Percentiles rank a stretch among this genome's conserved stretches.
phyloP scores from a whole-genome alignment of 306 rosid species.

The Sphenostylis stenocarpa region DNA sequence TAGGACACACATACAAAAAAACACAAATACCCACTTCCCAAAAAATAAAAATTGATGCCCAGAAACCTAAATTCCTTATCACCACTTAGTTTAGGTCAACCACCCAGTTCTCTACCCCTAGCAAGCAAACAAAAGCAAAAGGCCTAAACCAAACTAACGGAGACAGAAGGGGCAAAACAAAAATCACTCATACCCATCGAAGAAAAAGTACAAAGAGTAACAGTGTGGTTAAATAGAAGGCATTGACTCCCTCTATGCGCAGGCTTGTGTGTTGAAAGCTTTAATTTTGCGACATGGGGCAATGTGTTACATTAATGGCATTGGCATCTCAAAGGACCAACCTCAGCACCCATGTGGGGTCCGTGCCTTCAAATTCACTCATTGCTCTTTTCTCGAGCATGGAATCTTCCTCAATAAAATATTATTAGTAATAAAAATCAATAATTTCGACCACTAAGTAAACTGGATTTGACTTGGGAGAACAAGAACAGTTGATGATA shows the following conservation, averaged over 20 bases:
- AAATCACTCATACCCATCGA: conserved; percentile 48
- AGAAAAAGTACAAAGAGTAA: conserved; percentile 31
- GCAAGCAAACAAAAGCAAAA: conserved; percentile 15
- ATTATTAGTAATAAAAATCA: neutral
- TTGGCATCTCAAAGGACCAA: conserved; percentile 40
- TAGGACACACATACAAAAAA: neutral
- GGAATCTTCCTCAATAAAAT: conserved; percentile 36
- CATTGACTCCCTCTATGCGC: conserved; percentile 38
- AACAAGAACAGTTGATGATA: neutral
- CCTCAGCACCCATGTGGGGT: conserved; percentile 54
- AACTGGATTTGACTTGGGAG: conserved; percentile 8
- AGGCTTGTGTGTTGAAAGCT: conserved; percentile 34
- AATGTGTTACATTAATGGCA: conserved; percentile 42
- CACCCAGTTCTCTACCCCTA: conserved; percentile 41
- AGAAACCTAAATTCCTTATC: conserved; percentile 6
- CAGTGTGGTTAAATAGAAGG: conserved; percentile 38
- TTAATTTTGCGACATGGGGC: conserved; percentile 18
- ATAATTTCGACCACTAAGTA: neutral
- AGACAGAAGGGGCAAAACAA: conserved; percentile 40
- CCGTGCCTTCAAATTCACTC: conserved; percentile 74
- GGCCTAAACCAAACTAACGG: conserved; percentile 23
- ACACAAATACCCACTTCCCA: conserved; percentile 32
- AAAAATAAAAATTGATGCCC: conserved; percentile 29
- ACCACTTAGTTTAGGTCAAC: conserved; percentile 67
- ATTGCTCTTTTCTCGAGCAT: conserved; percentile 62